Percentiles rank a stretch among this genome's conserved stretches.
phyloP scores from a whole-genome alignment of 768 basidiomycete genomes.

The Pleurotus tuber-regium region DNA sequence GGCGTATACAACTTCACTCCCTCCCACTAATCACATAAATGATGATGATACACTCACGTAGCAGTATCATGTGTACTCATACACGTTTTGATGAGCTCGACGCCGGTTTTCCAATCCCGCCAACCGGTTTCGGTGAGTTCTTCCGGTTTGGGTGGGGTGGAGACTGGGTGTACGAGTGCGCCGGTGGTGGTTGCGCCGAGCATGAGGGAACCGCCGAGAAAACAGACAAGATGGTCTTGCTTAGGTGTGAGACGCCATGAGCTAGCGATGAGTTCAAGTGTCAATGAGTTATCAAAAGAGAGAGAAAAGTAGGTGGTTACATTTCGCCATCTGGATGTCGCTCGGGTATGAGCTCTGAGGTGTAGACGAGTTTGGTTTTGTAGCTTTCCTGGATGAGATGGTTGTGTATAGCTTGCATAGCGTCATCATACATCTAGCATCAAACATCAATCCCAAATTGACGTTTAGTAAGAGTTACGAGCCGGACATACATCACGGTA shows the following conservation, averaged over 20 bases:
- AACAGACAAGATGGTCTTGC: conserved; percentile 96
- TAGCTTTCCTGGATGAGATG: conserved; percentile 68
- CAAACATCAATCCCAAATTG: neutral
- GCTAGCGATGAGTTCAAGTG: too few species aligned
- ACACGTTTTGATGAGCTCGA: conserved; percentile 83
- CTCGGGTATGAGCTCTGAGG: conserved; percentile 77
- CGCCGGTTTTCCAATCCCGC: conserved; percentile 82
- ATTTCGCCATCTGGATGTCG: conserved; percentile 33
- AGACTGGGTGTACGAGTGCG: conserved; percentile 48
- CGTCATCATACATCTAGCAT: conserved; percentile 83
- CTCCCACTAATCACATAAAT: too few species aligned
- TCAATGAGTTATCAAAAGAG: conserved; percentile 1
- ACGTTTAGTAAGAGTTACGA: neutral
- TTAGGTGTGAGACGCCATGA: conserved; percentile 78
- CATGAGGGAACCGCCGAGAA: conserved; percentile 89
- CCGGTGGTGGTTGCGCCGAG: conserved; percentile 79
- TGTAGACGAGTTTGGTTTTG: conserved; percentile 65
- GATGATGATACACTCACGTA: conserved; percentile 52
- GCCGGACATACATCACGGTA: conserved; percentile 64
- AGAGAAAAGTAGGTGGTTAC: conserved; percentile 21
- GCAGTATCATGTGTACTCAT: conserved; percentile 81
- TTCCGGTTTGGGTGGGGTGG: conserved; percentile 62
- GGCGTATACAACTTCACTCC: too few species aligned
- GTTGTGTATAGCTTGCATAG: conserved; percentile 78
- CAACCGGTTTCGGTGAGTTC: conserved; percentile 60